These are phyloP conservation scores for Tolypocladium tropicale DNA, from an alignment of 2,329 filamentous ascomycete species.

Conservation along the genomic window DNA sequence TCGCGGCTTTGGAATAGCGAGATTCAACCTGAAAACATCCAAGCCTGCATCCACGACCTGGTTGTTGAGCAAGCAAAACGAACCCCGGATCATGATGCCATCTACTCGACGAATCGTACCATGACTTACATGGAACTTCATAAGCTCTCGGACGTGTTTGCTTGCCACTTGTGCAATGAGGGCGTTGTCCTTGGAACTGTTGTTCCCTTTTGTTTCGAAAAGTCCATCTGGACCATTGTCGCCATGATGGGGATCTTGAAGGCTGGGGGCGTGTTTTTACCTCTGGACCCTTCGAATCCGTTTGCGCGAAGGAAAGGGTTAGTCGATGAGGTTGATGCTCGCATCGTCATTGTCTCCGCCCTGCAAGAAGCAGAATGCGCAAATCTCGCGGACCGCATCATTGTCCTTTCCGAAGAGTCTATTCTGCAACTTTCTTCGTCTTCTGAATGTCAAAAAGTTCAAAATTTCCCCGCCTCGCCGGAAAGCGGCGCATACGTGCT, in stretches of 20 bases:
- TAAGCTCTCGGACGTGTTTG: not conserved
- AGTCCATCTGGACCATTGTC: not conserved
- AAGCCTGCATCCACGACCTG: not conserved
- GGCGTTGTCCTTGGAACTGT: not conserved
- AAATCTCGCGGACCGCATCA: not conserved
- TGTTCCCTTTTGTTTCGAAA: not conserved
- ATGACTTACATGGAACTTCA: not conserved
- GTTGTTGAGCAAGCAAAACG: not conserved
- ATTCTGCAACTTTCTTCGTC: not conserved
- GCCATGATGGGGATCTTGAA: not conserved
- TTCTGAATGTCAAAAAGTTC: not conserved
- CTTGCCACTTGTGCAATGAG: not conserved
- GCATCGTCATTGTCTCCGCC: not conserved
- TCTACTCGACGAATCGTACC: not conserved
- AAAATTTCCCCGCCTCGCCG: not conserved
- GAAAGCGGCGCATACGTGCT: not conserved
- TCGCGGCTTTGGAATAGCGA: not conserved
- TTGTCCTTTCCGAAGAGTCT: not conserved
- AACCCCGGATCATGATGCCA: not conserved
- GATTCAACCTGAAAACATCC: not conserved
- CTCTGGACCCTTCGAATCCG: not conserved
- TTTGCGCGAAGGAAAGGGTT: not conserved
- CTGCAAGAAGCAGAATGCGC: not conserved
- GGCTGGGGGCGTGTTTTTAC: not conserved
- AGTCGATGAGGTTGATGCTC: not conserved